Evolutionary conservation across 1,284 basidiomycete species (phyloP).

Genomic region (Marasmius oreades): DNA sequence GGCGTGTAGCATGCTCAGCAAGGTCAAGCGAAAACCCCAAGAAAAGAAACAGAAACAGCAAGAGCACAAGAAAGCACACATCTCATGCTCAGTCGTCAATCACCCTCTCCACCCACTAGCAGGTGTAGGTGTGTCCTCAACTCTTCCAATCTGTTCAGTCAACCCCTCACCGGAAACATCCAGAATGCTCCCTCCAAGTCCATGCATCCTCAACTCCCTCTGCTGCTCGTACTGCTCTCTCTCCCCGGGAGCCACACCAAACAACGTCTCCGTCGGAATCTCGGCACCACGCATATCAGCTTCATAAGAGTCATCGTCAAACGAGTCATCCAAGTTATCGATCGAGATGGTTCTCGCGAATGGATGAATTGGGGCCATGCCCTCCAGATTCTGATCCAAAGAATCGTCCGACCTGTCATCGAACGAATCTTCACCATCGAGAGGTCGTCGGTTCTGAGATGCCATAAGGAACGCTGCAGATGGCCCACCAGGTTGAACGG

Average conservation of each 20-base stretch:
- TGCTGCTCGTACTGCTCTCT: slow-evolving; percentile 28
- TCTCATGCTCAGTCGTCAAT: too few relatives aligned
- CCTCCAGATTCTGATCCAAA: slow-evolving; percentile 17
- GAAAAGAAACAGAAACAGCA: too few relatives aligned
- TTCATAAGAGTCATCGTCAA: slow-evolving; percentile 52
- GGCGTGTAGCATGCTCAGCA: too few relatives aligned
- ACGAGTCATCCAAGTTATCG: slow-evolving; percentile 38
- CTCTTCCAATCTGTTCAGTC: slow-evolving; percentile 43
- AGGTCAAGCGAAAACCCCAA: too few relatives aligned
- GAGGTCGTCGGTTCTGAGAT: slow-evolving; percentile 18
- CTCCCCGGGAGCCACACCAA: slow-evolving; percentile 58
- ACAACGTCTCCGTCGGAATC: slow-evolving; percentile 53
- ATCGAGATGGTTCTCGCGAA: slow-evolving; percentile 42
- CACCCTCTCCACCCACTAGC: slow-evolving; percentile 17
- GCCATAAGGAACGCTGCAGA: slow-evolving; percentile 61
- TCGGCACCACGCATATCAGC: slow-evolving; percentile 23
- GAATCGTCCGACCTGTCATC: slow-evolving; percentile 5
- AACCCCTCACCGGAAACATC: slow-evolving; percentile 49
- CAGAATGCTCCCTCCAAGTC: slow-evolving; percentile 40
- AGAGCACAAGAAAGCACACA: too few relatives aligned
- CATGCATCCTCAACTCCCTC: slow-evolving; percentile 47
- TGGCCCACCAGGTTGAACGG: too few relatives aligned
- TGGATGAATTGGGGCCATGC: slow-evolving; percentile 46
- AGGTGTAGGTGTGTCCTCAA: slow-evolving; percentile 66
- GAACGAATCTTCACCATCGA: slow-evolving; percentile 5